Percentiles rank a stretch among this genome's conserved stretches.
phyloP scores from a whole-genome alignment of 2,329 filamentous ascomycete species.

The Sclerotinia nivalis region DNA sequence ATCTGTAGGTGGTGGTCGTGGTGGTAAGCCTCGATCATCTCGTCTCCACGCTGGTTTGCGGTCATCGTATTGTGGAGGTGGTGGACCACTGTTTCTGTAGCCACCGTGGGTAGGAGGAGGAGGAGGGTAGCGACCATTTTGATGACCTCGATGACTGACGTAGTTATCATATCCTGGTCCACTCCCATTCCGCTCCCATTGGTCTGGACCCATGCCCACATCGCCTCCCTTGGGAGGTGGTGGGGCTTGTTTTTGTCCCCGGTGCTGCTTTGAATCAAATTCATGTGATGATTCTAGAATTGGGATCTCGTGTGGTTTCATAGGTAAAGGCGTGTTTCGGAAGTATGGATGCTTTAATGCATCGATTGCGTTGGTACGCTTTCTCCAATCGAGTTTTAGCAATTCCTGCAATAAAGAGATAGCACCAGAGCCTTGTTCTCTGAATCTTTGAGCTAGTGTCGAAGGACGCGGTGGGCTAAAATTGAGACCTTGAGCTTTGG shows the following conservation, averaged over 20 bases:
- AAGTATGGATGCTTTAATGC: conserved; percentile 93
- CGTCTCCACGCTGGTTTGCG: conserved; percentile 41
- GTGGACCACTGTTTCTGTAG: conserved; percentile 37
- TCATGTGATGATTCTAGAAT: conserved; percentile 94
- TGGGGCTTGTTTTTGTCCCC: conserved; percentile 78
- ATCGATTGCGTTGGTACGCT: conserved; percentile 88
- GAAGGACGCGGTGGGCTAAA: conserved; percentile 58
- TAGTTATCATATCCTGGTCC: conserved; percentile 36
- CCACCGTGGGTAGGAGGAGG: conserved; percentile 33
- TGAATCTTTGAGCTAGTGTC: conserved; percentile 72
- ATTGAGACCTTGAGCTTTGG: conserved; percentile 74
- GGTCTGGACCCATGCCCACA: conserved; percentile 68
- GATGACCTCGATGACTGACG: conserved; percentile 30
- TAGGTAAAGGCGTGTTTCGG: conserved; percentile 72
- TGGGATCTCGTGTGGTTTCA: conserved; percentile 83
- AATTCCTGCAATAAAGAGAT: conserved; percentile 80
- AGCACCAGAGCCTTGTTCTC: conserved; percentile 69
- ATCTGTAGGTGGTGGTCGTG: conserved; percentile 37
- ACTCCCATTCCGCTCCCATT: conserved; percentile 38
- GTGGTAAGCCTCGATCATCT: conserved; percentile 37
- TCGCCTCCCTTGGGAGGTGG: conserved; percentile 90
- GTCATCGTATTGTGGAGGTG: conserved; percentile 35
- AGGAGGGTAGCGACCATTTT: conserved; percentile 22
- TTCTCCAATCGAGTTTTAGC: conserved; percentile 84
- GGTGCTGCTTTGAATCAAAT: conserved; percentile 87